These are phyloP conservation scores for Lactarius hengduanensis DNA, from an alignment of 768 basidiomycete genomes.

Conservation along the genomic window DNA sequence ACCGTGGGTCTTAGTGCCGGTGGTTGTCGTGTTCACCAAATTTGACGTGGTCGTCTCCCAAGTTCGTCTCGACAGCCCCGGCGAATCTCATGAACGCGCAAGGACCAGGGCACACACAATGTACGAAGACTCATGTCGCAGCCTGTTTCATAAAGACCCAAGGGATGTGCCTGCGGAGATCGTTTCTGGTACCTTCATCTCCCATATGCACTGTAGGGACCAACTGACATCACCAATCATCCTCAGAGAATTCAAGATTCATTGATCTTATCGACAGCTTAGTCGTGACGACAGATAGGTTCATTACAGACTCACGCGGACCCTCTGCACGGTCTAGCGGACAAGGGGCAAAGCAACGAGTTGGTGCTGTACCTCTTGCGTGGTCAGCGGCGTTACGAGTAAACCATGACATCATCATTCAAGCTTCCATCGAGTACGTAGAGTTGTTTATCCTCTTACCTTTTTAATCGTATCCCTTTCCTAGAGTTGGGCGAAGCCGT, in stretches of 20 bases:
- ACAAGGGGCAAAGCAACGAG: not conserved
- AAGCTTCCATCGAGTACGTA: not conserved
- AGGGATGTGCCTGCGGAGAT: slow-evolving; percentile 9
- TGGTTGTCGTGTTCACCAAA: slow-evolving; percentile 12
- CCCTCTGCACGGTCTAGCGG: not conserved
- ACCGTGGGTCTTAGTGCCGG: not conserved
- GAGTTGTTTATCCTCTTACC: not conserved
- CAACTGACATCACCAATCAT: not conserved
- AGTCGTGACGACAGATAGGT: slow-evolving; percentile 4
- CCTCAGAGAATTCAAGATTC: not conserved
- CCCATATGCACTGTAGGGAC: too few relatives aligned
- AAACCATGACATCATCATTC: not conserved
- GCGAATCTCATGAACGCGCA: not conserved
- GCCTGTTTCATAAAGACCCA: not conserved
- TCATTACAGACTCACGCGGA: not conserved
- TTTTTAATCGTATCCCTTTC: not conserved
- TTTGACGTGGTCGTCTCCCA: slow-evolving; percentile 6
- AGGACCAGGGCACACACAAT: not conserved
- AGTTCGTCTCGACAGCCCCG: not conserved
- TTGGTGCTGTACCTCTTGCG: not conserved
- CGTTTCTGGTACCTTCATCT: slow-evolving; percentile 10
- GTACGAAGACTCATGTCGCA: slow-evolving; percentile 1
- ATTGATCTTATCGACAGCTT: not conserved
- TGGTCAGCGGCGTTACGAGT: slow-evolving; percentile 1
- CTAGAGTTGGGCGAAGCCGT: not conserved